These are phyloP conservation scores for Pyrrhoderma lamaoense DNA, from an alignment of 1,284 basidiomycete genomes.

Conservation along the genomic window DNA sequence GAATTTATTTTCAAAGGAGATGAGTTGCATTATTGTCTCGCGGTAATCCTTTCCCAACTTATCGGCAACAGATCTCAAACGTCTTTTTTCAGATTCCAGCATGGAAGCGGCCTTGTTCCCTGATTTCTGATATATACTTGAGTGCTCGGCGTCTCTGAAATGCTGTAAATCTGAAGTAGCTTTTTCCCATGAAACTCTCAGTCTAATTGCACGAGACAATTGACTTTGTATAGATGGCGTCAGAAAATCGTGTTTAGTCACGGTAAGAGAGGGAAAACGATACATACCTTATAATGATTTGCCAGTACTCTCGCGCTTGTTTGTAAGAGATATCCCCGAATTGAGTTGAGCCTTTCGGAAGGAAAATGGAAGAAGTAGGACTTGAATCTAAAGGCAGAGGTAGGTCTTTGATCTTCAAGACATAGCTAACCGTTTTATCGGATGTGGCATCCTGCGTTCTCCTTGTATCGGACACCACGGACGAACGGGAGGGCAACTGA, in stretches of 20 bases:
- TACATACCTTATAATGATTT: neutral
- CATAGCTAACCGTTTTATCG: no score
- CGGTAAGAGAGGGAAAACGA: no score
- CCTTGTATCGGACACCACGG: no score
- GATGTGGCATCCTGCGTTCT: no score
- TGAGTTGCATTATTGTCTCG: neutral
- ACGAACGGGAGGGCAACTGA: no score
- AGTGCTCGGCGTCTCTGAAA: conserved; percentile 7
- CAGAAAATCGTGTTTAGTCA: no score
- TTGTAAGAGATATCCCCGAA: neutral
- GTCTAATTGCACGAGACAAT: neutral
- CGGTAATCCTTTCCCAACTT: neutral
- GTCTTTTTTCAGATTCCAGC: neutral
- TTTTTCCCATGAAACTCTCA: neutral
- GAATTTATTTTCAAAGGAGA: conserved; percentile 7
- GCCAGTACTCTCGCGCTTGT: conserved; percentile 7
- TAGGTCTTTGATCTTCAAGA: no score
- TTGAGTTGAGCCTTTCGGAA: no score
- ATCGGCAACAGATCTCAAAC: neutral
- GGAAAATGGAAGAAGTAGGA: no score
- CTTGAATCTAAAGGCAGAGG: no score
- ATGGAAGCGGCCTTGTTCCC: conserved; percentile 1
- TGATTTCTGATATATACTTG: conserved; percentile 2
- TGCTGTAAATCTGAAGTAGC: neutral
- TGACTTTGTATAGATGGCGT: neutral